Evolutionary conservation across 2,329 filamentous ascomycete genomes (phyloP).

Genomic region (Ramularia endophylla): DNA sequence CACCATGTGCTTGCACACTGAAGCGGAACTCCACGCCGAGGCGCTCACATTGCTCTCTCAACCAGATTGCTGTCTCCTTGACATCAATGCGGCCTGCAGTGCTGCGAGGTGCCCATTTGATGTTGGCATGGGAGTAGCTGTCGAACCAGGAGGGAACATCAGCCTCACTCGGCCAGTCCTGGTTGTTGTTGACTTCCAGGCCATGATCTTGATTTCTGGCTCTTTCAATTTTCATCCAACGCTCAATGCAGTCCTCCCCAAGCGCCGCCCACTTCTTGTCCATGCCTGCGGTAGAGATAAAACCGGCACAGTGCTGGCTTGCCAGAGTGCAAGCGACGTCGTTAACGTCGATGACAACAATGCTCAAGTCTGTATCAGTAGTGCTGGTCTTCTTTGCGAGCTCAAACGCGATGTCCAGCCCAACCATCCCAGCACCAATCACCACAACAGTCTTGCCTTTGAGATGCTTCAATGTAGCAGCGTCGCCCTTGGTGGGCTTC

Average conservation of each 20-base stretch:
- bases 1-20: constrained; percentile 7
- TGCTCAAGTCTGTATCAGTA: constrained; percentile 9
- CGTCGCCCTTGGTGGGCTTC: not conserved
- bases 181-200: too few species aligned
- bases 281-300: constrained; percentile 13
- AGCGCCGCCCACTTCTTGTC: constrained; percentile 6
- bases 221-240: too few species aligned
- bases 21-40: constrained; percentile 17
- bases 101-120: constrained; percentile 11
- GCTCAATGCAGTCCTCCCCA: not conserved
- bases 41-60: constrained; percentile 12
- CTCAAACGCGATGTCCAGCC: constrained; percentile 22
- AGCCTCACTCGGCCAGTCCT: too few species aligned
- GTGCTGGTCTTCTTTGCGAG: constrained; percentile 12
- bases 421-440: constrained; percentile 22
- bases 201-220: too few species aligned
- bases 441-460: constrained; percentile 14
- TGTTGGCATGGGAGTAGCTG: constrained; percentile 5
- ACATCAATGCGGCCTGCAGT: constrained; percentile 5
- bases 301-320: constrained; percentile 15
- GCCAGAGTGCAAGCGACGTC: constrained; percentile 11
- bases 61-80: constrained; percentile 10
- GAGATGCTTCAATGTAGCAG: too few species aligned
- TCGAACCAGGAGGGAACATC: too few species aligned
- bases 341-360: constrained; percentile 23